Evolutionary conservation across 1,139 yeast species (phyloP).

Genomic region (Debaryomyces fabryi): DNA sequence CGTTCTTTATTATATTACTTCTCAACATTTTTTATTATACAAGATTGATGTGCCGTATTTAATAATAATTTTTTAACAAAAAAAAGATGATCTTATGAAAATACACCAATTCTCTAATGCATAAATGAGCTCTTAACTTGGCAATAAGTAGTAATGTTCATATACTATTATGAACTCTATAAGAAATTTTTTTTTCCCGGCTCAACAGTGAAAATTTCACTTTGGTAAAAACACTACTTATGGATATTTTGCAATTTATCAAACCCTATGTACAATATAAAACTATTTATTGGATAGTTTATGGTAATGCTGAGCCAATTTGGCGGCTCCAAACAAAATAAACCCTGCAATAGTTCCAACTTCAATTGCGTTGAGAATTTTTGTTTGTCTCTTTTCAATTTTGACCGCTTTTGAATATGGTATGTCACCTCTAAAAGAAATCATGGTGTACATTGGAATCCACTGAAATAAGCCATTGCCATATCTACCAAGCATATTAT

Average conservation of each 20-base stretch:
- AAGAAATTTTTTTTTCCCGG: slow-evolving; percentile 10
- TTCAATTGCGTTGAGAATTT: slow-evolving; percentile 30
- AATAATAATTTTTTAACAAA: background rate
- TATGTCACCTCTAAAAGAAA: slow-evolving; percentile 83
- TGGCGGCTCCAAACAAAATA: slow-evolving; percentile 21
- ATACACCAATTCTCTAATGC: background rate
- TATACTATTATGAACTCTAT: background rate
- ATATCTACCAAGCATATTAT: slow-evolving; percentile 60
- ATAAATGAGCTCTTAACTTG: background rate
- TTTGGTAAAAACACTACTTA: slow-evolving; percentile 12
- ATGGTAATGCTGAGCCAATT: slow-evolving; percentile 16
- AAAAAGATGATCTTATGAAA: background rate
- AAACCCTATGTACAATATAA: background rate
- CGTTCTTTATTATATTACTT: slow-evolving; percentile 11
- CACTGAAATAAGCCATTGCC: slow-evolving; percentile 56
- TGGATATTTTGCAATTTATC: slow-evolving; percentile 2
- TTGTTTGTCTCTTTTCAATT: slow-evolving; percentile 54
- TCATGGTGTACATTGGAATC: slow-evolving; percentile 92
- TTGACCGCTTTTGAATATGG: slow-evolving; percentile 71
- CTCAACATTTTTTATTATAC: slow-evolving; percentile 11
- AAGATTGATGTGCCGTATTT: slow-evolving; percentile 1
- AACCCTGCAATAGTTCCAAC: slow-evolving; percentile 18
- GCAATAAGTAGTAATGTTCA: background rate
- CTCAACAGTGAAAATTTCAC: slow-evolving; percentile 10
- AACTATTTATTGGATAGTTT: slow-evolving; percentile 2